These are phyloP conservation scores for Mycena capillaripes DNA, from an alignment of 768 basidiomycete genomes.

Conservation along the genomic window DNA sequence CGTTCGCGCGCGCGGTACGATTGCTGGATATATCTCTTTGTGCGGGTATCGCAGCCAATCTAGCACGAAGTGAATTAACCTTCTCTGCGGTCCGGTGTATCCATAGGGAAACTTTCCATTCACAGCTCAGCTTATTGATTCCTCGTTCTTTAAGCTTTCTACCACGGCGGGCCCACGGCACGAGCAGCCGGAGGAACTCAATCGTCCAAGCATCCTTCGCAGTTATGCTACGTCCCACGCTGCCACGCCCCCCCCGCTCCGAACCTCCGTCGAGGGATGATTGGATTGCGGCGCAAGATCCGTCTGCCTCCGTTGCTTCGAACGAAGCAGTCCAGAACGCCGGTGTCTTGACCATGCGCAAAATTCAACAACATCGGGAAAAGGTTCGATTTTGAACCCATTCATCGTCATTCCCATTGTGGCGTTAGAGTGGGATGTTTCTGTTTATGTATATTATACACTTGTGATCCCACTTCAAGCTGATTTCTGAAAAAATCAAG, in stretches of 20 bases:
- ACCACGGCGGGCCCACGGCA: neutral
- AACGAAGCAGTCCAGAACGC: neutral
- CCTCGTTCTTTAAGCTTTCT: neutral
- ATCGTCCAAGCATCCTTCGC: neutral
- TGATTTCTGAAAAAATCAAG: neutral
- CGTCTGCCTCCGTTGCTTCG: slow-evolving; percentile 15
- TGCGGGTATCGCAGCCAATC: neutral
- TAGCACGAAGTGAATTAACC: neutral
- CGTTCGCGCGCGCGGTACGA: neutral
- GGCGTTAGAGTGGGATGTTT: neutral
- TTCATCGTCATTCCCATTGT: neutral
- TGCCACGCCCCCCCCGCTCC: slow-evolving; percentile 19
- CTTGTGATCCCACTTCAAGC: neutral
- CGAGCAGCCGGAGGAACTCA: neutral
- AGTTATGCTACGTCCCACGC: neutral
- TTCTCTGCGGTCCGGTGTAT: neutral
- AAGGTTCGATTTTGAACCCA: neutral
- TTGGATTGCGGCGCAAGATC: slow-evolving; percentile 16
- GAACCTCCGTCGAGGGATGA: slow-evolving; percentile 6
- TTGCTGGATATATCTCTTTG: slow-evolving; percentile 3
- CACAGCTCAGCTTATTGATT: neutral
- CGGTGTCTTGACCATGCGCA: neutral
- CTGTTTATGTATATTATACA: neutral
- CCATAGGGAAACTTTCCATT: neutral
- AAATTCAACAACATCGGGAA: neutral